Base-by-base conservation (phyloP, 345 rosid species). In the Salix caprea region DNA sequence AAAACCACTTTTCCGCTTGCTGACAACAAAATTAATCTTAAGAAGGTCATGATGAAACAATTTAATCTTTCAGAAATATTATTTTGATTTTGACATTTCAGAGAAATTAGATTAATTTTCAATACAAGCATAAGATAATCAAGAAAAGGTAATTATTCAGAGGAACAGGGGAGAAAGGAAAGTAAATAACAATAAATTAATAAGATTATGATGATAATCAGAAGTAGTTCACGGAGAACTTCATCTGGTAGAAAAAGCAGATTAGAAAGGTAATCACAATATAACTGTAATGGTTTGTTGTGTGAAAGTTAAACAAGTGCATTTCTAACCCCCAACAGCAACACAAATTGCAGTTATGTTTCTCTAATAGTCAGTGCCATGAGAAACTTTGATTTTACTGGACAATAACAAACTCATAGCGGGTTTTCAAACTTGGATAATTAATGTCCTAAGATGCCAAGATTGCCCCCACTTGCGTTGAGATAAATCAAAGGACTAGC, bases 1-100 rank as follows among this genome's bases (percentile, higher is more conserved):
- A 79, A 79, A 79, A 19, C 78, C 82, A 71, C 82, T 79, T 79
- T 65, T 70, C 69, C 82, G 76, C 79, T 75, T 80, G 79, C 82
- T 75, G 76, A 6, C 56, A 70, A 69, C 46, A 74, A 34, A 60
- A 46, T 32, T 18, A n/a, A 73, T 5, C 23, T 58, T 58, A n/a
- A 10, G 15, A 58, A 9, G 14, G 14, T 58, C 13, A 58, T 58
- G 24, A 58, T 58, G 62, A 58, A n/a, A 58, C 28, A n/a, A 58
- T 58, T n/a, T 23, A n/a, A 56, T 56, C 61, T 56, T 21, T n/a
- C 8, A 56, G 13, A 56, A n/a, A 21, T 56, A 56, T 56, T 56
- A 56, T 56, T 56, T 56, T 9, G 2, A 11, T 32, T 64, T 64
- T 64, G 37, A 26, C 37, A 36, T 56, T 42, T 36, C 70, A 44